Conservation (phyloP, 2,329 filamentous ascomycete species). For the Rhinocladiella mackenziei region DNA sequence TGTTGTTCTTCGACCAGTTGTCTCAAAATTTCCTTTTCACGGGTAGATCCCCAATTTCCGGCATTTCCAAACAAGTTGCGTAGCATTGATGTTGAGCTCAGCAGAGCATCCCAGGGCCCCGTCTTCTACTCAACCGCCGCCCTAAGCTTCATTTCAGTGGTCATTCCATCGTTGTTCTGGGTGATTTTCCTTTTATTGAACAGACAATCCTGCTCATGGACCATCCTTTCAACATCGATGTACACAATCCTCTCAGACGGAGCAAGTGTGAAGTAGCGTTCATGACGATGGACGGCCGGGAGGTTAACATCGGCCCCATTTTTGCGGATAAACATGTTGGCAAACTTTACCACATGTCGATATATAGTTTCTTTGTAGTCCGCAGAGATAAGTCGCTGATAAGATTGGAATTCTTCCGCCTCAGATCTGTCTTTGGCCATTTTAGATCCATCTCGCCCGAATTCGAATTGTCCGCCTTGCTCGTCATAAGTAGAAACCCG, state of each 20-base stretch:
- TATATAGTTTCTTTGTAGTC: conserved; percentile 24
- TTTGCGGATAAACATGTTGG: conserved; percentile 18
- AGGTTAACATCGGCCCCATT: conserved; percentile 4
- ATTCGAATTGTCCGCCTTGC: conserved; percentile 42
- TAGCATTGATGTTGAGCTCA: conserved; percentile 7
- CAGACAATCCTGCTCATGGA: conserved; percentile 4
- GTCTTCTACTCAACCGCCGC: conserved; percentile 5
- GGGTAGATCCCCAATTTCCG: too few species aligned
- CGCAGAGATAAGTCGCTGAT: conserved; percentile 47
- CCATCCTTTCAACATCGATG: conserved; percentile 7
- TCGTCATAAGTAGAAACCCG: conserved; percentile 48
- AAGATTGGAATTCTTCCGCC: conserved; percentile 55
- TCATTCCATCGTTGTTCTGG: not conserved
- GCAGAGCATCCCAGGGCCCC: conserved; percentile 4
- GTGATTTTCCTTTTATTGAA: conserved; percentile 3
- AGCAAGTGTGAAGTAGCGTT: conserved; percentile 3
- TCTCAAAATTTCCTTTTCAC: conserved; percentile 4
- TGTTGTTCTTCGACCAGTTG: conserved; percentile 4
- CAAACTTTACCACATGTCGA: conserved; percentile 20
- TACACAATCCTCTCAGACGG: conserved; percentile 13
- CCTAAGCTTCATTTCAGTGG: not conserved
- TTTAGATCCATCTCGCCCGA: conserved; percentile 41
- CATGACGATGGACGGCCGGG: not conserved
- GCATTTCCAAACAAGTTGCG: not conserved
- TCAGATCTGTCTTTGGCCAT: conserved; percentile 45